Conservation (phyloP, 768 basidiomycete species). For the Coprinopsis marcescibilis region DNA sequence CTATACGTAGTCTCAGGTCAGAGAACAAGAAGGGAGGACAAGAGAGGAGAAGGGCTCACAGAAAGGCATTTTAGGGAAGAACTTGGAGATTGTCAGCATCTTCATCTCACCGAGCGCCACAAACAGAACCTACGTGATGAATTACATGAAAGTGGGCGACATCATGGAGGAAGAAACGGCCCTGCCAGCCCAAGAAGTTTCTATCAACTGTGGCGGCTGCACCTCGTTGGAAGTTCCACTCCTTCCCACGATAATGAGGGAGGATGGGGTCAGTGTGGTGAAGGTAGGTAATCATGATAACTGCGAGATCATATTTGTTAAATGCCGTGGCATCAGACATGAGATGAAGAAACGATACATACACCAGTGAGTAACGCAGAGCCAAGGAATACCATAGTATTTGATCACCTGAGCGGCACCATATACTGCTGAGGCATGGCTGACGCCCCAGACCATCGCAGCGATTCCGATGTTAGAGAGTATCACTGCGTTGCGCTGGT, state of each 20-base stretch:
- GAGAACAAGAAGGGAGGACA: background rate
- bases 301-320: constrained; percentile 21
- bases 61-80: background rate
- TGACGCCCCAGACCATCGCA: constrained; percentile 38
- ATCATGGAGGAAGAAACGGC: constrained; percentile 60
- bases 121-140: constrained; percentile 41
- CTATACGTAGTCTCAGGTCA: constrained; percentile 19
- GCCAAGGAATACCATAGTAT: constrained; percentile 50
- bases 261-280: constrained; percentile 58
- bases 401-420: constrained; percentile 38
- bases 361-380: constrained; percentile 53
- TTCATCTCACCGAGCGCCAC: too few species aligned
- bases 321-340: background rate
- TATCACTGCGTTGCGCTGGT: constrained; percentile 46
- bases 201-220: constrained; percentile 58
- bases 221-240: constrained; percentile 59
- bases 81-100: too few species aligned
- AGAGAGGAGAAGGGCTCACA: constrained; percentile 54
- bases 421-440: constrained; percentile 28
- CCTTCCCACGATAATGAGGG: constrained; percentile 53
- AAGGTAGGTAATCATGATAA: constrained; percentile 54
- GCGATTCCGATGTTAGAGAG: constrained; percentile 53
- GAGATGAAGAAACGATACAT: constrained; percentile 20
- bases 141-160: constrained; percentile 61
- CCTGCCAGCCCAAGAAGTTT: constrained; percentile 55